These are phyloP conservation scores for Helotiales sp. DNA, from an alignment of 2,329 filamentous ascomycete genomes.

Conservation along the genomic window DNA sequence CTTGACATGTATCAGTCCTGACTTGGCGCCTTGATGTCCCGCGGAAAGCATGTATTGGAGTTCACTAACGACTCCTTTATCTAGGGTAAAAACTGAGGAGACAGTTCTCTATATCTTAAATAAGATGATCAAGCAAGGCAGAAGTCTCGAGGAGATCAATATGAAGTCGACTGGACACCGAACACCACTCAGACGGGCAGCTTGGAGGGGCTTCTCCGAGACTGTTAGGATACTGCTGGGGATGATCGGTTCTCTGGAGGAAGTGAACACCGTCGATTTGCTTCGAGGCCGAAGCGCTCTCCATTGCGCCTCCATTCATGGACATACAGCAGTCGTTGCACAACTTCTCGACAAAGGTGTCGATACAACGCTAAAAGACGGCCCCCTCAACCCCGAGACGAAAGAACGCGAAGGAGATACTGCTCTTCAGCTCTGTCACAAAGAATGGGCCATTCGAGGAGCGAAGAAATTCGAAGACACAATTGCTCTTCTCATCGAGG, in stretches of 20 bases:
- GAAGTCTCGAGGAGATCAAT: neutral
- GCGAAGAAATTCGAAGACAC: neutral
- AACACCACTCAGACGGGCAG: neutral
- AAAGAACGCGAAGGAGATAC: neutral
- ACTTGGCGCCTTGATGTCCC: no score
- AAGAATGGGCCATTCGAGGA: slow-evolving; percentile 3
- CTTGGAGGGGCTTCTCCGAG: neutral
- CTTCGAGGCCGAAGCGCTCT: neutral
- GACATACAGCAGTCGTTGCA: neutral
- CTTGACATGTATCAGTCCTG: no score
- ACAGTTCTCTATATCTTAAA: neutral
- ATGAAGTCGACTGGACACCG: neutral
- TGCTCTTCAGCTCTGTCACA: neutral
- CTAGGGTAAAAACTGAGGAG: slow-evolving; percentile 4
- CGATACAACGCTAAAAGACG: neutral
- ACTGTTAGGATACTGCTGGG: neutral
- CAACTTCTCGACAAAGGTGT: neutral
- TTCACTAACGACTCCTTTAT: neutral
- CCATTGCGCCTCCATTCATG: neutral
- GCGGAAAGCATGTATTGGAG: neutral
- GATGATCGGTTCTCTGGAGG: neutral
- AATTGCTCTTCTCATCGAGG: neutral
- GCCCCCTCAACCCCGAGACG: neutral
- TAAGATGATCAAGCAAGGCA: slow-evolving; percentile 1
- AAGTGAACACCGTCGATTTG: neutral